Conservation (phyloP, 306 rosid species). For the Vicia faba region DNA sequence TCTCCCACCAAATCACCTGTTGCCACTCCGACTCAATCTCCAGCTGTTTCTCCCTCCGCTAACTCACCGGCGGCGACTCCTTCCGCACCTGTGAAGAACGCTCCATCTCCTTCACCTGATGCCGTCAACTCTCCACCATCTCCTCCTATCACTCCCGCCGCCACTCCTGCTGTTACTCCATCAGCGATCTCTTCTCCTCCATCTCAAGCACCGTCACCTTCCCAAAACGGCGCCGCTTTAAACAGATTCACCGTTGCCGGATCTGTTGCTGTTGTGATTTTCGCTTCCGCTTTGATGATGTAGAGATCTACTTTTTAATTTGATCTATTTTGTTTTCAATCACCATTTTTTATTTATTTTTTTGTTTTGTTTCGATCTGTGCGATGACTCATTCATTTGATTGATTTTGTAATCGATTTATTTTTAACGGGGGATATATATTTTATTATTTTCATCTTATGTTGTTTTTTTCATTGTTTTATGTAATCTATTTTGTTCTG, state of each 20-base stretch:
- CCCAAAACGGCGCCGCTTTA: conserved; percentile 28
- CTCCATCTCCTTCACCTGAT: conserved; percentile 43
- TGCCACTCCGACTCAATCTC: conserved; percentile 28
- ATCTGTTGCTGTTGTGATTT: conserved; percentile 29
- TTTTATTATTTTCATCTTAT: neutral
- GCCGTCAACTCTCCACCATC: conserved; percentile 45
- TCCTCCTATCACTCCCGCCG: conserved; percentile 41
- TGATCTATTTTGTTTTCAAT: neutral
- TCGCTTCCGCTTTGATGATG: conserved; percentile 35
- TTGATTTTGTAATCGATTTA: conserved; percentile 34
- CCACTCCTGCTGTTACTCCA: conserved; percentile 39
- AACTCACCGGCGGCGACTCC: conserved; percentile 34
- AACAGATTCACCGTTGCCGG: conserved; percentile 40
- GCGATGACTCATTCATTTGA: conserved; percentile 34
- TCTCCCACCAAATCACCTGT: conserved; percentile 36
- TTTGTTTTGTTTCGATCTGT: neutral
- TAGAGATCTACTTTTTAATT: conserved; percentile 25
- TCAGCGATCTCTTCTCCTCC: conserved; percentile 37
- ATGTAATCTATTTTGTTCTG: too few relatives aligned
- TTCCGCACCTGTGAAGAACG: conserved; percentile 8
- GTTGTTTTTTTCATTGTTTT: neutral
- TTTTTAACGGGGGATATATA: too few relatives aligned
- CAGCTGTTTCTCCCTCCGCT: conserved; percentile 27
- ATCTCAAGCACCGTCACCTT: conserved; percentile 31
- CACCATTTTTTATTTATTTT: neutral